phyloP scores from a whole-genome alignment of 345 rosid genomes.

The Eutrema yunnanense region DNA sequence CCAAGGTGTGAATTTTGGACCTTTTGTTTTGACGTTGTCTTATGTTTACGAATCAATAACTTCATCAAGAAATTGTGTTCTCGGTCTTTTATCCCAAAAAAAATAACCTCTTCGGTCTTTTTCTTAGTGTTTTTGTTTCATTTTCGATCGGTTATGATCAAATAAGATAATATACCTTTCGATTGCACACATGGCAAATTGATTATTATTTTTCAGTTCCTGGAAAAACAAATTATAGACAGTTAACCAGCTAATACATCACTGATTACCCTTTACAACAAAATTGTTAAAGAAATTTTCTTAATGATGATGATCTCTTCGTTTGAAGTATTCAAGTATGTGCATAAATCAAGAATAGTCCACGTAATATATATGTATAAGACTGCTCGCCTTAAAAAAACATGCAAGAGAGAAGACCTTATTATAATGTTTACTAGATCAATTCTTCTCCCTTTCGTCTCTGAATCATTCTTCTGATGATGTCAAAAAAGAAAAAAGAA shows the following conservation, averaged over 20 bases:
- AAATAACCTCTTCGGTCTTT: background rate
- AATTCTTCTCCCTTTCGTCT: background rate
- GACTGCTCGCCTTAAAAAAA: background rate
- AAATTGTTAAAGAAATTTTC: background rate
- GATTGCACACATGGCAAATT: background rate
- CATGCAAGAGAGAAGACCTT: background rate
- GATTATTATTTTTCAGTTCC: background rate
- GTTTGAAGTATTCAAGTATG: slow-evolving; percentile 15
- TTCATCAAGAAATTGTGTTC: slow-evolving; percentile 7
- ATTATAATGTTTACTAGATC: slow-evolving; percentile 1
- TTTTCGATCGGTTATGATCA: background rate
- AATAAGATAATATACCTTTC: background rate
- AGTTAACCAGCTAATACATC: background rate
- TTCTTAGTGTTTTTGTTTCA: background rate
- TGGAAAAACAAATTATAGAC: background rate
- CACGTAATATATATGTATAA: background rate
- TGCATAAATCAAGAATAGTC: background rate
- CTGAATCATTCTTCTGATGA: slow-evolving; percentile 14
- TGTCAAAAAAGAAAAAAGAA: background rate
- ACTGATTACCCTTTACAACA: background rate
- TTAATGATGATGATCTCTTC: background rate
- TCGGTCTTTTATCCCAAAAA: background rate
- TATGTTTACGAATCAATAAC: background rate
- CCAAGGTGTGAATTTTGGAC: background rate
- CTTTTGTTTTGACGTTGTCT: background rate